Conservation (phyloP, 2,329 filamentous ascomycete species). For the Beauveria caledonica region DNA sequence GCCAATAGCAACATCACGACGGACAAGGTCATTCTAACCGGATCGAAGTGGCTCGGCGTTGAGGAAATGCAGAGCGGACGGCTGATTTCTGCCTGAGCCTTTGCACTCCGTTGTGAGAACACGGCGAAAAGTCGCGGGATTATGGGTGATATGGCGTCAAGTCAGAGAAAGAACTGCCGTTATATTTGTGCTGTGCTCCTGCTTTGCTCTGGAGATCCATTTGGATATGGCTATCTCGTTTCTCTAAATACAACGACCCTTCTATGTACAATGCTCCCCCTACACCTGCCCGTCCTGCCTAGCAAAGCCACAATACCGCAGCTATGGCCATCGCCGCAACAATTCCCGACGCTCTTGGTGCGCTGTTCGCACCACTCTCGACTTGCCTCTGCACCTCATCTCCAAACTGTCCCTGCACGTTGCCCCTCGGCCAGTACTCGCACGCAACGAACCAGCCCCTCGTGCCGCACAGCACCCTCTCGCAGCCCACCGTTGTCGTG, state of each 20-base stretch:
- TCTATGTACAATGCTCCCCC: background rate
- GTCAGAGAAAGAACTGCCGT: background rate
- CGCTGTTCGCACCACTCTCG: background rate
- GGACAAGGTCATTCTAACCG: slow-evolving; percentile 15
- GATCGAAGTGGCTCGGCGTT: slow-evolving; percentile 20
- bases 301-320: background rate
- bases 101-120: background rate
- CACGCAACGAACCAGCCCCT: slow-evolving; percentile 60
- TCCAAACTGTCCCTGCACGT: slow-evolving; percentile 46
- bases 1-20: slow-evolving; percentile 20
- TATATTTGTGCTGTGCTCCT: background rate
- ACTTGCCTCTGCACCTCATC: slow-evolving; percentile 24
- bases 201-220: background rate
- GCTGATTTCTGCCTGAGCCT: background rate
- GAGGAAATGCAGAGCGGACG: slow-evolving; percentile 14
- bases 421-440: slow-evolving; percentile 62
- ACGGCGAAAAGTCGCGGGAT: background rate
- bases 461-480: slow-evolving; percentile 31
- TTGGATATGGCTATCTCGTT: background rate
- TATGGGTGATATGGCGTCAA: background rate
- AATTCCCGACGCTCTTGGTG: background rate
- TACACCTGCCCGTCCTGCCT: background rate
- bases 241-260: background rate
- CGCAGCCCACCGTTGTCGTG: slow-evolving; percentile 53
- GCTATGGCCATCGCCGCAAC: background rate